These are phyloP conservation scores for Dacryopinax primogenitus DNA, from an alignment of 768 basidiomycete species.

Conservation along the genomic window DNA sequence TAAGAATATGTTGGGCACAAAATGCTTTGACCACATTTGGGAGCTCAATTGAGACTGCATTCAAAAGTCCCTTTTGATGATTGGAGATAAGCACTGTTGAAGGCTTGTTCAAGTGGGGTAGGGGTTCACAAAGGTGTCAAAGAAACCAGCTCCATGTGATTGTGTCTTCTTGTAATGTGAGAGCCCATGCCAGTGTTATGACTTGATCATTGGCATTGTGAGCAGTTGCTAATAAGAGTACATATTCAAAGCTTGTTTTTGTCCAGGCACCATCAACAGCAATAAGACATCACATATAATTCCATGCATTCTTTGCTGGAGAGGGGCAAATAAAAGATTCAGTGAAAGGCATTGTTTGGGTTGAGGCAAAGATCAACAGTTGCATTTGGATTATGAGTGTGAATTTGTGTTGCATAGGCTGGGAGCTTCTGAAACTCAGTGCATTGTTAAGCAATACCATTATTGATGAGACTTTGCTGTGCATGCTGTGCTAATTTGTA, in stretches of 20 bases:
- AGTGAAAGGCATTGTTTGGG: not conserved
- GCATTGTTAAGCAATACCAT: not conserved
- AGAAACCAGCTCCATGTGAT: not conserved
- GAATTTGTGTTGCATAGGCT: not conserved
- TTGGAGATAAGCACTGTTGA: not conserved
- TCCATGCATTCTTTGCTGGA: not conserved
- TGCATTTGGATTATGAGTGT: not conserved
- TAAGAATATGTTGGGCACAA: not conserved
- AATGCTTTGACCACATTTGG: not conserved
- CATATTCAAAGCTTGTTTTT: not conserved
- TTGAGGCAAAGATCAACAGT: not conserved
- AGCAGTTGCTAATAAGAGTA: not conserved
- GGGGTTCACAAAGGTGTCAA: not conserved
- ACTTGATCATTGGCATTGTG: not conserved
- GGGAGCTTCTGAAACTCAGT: not conserved
- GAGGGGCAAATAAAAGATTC: not conserved
- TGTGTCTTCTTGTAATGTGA: not conserved
- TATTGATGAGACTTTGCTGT: not conserved
- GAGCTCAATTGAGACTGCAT: not conserved
- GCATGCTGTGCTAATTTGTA: not conserved
- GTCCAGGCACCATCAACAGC: not conserved
- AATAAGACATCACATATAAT: not conserved
- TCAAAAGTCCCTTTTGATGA: not conserved
- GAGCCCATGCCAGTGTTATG: not conserved
- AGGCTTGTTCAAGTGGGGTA: not conserved